These are phyloP conservation scores for Scenedesmus sp. DNA, from an alignment of 163 green algal genomes.

Conservation along the genomic window DNA sequence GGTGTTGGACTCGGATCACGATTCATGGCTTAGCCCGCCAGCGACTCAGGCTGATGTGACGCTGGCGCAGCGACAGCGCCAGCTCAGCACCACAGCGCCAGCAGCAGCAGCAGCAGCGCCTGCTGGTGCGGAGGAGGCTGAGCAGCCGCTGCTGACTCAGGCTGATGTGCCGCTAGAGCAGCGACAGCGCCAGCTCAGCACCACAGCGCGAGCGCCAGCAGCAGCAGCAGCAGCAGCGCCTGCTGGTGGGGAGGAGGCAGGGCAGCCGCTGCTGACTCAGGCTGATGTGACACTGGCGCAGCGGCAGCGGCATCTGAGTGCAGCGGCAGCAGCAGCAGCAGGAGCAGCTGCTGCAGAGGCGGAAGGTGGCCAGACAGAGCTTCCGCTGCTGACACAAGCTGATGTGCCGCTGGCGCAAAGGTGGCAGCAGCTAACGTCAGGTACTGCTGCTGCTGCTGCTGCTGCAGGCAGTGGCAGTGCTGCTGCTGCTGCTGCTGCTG, in stretches of 20 bases:
- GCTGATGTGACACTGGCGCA: not conserved
- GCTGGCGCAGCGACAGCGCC: not conserved
- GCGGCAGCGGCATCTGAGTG: not conserved
- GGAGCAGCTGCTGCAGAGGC: not conserved
- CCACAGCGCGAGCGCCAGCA: not conserved
- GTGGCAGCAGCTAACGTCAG: not conserved
- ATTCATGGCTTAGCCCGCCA: not conserved
- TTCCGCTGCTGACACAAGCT: not conserved
- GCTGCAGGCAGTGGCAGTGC: not conserved
- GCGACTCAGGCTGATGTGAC: not conserved
- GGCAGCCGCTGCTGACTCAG: not conserved
- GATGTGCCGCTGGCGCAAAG: not conserved
- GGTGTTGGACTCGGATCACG: not conserved
- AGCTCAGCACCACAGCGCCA: not conserved
- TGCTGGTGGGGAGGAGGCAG: not conserved
- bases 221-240: not conserved
- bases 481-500: not conserved
- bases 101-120: not conserved
- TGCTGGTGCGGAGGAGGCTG: not conserved
- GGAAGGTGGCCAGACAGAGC: not conserved
- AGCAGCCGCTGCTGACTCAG: not conserved
- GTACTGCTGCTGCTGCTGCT: not conserved
- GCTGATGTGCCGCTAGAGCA: not conserved
- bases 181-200: not conserved
- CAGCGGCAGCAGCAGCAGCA: not conserved